Conservation (phyloP, 75 land plant species). For the Pinus albicaulis region DNA sequence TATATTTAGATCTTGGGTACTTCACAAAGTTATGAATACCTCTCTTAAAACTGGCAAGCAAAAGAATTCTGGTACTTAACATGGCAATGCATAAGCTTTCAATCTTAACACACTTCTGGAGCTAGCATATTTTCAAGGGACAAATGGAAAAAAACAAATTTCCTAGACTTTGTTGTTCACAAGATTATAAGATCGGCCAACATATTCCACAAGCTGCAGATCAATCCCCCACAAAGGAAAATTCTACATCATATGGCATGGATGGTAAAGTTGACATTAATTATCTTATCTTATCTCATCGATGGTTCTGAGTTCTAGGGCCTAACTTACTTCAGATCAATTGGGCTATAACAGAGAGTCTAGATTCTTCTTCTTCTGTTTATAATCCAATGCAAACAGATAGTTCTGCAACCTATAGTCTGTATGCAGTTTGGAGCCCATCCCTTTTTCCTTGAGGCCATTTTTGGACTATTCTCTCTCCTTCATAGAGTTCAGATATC, state of each 20-base stretch:
- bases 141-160: slow-evolving; percentile 46
- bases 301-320: no score
- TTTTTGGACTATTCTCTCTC: no score
- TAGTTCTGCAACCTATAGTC: no score
- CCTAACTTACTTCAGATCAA: no score
- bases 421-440: no score
- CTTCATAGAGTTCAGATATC: no score
- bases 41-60: slow-evolving; percentile 44
- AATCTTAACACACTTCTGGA: slow-evolving; percentile 43
- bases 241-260: background rate
- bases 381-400: no score
- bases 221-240: background rate
- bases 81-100: slow-evolving; percentile 53
- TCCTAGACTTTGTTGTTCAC: slow-evolving; percentile 48
- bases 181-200: slow-evolving; percentile 30
- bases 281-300: no score
- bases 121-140: slow-evolving; percentile 44
- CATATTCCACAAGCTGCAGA: slow-evolving; percentile 3
- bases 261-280: background rate
- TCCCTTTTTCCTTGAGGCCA: no score
- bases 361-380: no score
- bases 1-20: no score
- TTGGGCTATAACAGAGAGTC: no score
- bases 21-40: slow-evolving; percentile 37
- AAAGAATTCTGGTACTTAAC: slow-evolving; percentile 36